A percentile compares a stretch with the other conserved stretches of the same genome.
phyloP scores from a whole-genome alignment of 164 flowering plant species.

The Echeveria elegans region DNA sequence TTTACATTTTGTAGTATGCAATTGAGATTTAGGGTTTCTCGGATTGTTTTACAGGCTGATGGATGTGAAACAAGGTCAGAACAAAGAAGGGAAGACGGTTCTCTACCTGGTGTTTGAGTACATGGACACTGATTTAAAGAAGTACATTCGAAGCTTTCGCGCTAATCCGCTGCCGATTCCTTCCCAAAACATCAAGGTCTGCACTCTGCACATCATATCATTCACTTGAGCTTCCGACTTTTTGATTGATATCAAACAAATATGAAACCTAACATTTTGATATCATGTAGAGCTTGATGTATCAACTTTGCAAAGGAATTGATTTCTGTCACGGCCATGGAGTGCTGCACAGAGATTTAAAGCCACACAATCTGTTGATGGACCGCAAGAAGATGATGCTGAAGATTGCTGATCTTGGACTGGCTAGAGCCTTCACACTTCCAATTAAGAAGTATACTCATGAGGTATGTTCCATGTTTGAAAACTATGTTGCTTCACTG shows the following conservation, averaged over 20 bases:
- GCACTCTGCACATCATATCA: not conserved
- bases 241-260: not conserved
- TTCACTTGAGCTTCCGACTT: not conserved
- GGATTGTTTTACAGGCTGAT: conserved; percentile 33
- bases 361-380: not conserved
- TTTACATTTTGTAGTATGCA: not conserved
- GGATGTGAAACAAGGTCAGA: conserved; percentile 90
- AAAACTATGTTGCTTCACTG: no score
- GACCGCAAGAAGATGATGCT: not conserved
- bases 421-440: not conserved
- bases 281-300: not conserved
- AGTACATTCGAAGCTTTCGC: not conserved
- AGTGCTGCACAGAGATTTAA: not conserved
- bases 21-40: not conserved
- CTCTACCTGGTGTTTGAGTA: not conserved
- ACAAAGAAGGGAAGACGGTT: conserved; percentile 88
- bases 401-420: not conserved
- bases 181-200: not conserved
- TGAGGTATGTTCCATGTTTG: not conserved
- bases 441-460: not conserved
- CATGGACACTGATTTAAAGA: not conserved
- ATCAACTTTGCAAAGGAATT: not conserved
- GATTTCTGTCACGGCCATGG: not conserved
- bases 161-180: not conserved
- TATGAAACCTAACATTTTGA: not conserved